These are phyloP conservation scores for Castanea sativa DNA, from an alignment of 306 rosid genomes.

Conservation along the genomic window DNA sequence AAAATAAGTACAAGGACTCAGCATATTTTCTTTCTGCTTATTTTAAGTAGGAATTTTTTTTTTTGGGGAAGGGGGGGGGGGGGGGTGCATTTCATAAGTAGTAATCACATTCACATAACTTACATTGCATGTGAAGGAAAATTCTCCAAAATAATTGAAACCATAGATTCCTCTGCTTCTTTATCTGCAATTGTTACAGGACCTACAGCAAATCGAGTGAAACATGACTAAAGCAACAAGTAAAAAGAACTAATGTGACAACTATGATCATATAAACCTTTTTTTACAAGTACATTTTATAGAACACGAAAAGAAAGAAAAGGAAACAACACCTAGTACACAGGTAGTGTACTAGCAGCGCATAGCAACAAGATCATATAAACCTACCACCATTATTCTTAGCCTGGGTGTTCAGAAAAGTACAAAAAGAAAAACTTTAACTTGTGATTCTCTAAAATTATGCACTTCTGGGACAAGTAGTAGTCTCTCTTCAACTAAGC, in stretches of 20 bases:
- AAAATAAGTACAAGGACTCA: neutral
- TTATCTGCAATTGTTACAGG: constrained; percentile 92
- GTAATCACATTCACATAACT: constrained; percentile 1
- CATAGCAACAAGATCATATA: neutral
- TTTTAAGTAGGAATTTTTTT: too few relatives aligned
- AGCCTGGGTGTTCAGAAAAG: neutral
- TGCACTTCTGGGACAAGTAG: neutral
- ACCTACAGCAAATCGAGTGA: constrained; percentile 41
- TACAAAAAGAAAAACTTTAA: neutral
- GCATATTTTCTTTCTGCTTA: neutral
- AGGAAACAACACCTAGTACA: neutral
- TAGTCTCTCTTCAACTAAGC: neutral
- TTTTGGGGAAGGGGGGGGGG: neutral
- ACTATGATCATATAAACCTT: neutral
- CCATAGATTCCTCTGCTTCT: constrained; percentile 90
- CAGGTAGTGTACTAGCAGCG: too few relatives aligned
- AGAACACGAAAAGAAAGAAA: neutral
- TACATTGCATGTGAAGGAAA: constrained; percentile 91
- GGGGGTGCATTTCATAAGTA: too few relatives aligned
- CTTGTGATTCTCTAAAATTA: neutral
- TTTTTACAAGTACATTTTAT: too few relatives aligned
- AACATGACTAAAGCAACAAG: neutral
- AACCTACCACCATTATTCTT: neutral
- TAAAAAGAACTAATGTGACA: neutral
- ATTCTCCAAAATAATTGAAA: constrained; percentile 50